Conservation (phyloP, 2,329 filamentous ascomycete species). For the Fusarium duplospermum region DNA sequence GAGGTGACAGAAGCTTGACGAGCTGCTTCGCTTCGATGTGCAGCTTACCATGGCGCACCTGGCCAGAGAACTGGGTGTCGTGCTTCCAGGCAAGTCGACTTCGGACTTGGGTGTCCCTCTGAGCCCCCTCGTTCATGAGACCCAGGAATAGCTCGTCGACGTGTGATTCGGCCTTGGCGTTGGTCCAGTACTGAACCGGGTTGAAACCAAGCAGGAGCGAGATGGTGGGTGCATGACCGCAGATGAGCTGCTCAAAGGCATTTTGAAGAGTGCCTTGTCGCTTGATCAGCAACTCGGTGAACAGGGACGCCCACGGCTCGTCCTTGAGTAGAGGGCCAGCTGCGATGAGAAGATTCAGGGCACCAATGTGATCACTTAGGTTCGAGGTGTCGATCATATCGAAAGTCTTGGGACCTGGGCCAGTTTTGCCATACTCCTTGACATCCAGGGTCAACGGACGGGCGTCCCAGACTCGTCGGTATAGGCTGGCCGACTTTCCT, state of each 20-base stretch:
- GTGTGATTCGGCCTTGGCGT: conserved; percentile 55
- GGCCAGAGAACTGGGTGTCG: conserved; percentile 46
- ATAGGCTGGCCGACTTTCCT: conserved; percentile 53
- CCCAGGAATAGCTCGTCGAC: conserved; percentile 54
- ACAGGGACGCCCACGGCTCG: conserved; percentile 58
- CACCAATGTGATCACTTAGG: conserved; percentile 54
- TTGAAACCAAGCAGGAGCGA: conserved; percentile 63
- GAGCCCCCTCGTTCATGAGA: conserved; percentile 17
- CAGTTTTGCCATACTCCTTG: conserved; percentile 51
- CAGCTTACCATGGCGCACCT: conserved; percentile 38
- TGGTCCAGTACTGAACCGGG: conserved; percentile 63
- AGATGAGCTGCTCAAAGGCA: conserved; percentile 56
- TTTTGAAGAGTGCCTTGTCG: conserved; percentile 37
- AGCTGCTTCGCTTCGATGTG: conserved; percentile 53
- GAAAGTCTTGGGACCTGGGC: conserved; percentile 57
- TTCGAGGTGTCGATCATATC: conserved; percentile 68
- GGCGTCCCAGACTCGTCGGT: conserved; percentile 54
- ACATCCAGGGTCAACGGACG: conserved; percentile 56
- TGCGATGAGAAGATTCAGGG: conserved; percentile 55
- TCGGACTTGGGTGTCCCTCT: conserved; percentile 41
- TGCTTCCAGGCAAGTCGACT: conserved; percentile 53
- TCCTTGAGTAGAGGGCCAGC: conserved; percentile 59
- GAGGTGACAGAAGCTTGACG: conserved; percentile 51
- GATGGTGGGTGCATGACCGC: conserved; percentile 59
- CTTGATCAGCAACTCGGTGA: conserved; percentile 59